Base-by-base conservation (phyloP, 202 grass and related monocot species). In the Schoenoplectus triqueter region DNA sequence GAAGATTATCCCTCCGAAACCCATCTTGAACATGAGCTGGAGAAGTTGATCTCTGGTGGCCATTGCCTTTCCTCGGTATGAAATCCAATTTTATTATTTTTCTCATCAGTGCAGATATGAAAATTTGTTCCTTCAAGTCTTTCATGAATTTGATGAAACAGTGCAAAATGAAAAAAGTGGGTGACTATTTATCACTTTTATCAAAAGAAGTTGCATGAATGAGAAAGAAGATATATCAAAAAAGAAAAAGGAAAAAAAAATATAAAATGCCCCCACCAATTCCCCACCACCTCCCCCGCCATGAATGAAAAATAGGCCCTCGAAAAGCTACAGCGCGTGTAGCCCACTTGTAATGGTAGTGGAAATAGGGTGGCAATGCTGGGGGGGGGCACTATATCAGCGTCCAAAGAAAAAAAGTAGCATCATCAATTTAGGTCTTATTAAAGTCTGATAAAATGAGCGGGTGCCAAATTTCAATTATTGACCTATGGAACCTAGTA, bases 31-130 rank as follows among this genome's bases (percentile, higher is more conserved):
- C 82, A 87, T 79, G 91, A 99, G 88, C 87, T 96, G 46, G 87
- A 74, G 91, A 86, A 94, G 88, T 80, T 99, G 79, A 89, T 87
- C 9, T 66, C 87, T 69, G 85, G 87, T 44, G 91, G 96, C 60
- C 89, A 91, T 85, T 89, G 87, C 64, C 86, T 99, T 87, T 96
- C 93, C 86, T 87, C 76, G 87, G 96, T 99, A 62, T 84, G 41
- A 82, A 83, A 86, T 92, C 67, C 80, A 18, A 52, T 86, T 77
- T 15, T 55, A 40, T 48, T 57, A 20, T 19, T 86, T 82, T 61
- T 11, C 19, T 49, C 48, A 55, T 65, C 81, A 14, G n/a, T 15
- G 15, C 19, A 49, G 31, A 61, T 76, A 22, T 19, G 5, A 76
- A 86, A 10, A 41, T 89, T 48, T 19, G 50, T 74, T 88, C 82